Evolutionary conservation across 257 asterid genomes (phyloP).

Genomic region (Handroanthus guayacan): DNA sequence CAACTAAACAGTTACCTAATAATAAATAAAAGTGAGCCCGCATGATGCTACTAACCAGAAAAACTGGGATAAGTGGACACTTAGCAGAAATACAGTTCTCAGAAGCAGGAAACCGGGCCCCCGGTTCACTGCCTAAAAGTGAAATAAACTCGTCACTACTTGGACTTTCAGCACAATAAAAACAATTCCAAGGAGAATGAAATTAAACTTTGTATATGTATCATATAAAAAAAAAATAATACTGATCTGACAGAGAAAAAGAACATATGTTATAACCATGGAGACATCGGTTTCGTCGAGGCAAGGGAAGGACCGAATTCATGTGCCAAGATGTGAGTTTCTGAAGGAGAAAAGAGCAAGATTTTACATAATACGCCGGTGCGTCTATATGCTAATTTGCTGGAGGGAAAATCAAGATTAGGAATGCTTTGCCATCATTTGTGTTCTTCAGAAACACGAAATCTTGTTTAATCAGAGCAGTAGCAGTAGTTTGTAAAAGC

Average conservation of each 20-base stretch:
- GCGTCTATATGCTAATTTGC: slow-evolving; percentile 65
- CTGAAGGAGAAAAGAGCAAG: slow-evolving; percentile 63
- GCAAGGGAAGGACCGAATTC: slow-evolving; percentile 34
- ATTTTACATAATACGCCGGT: slow-evolving; percentile 57
- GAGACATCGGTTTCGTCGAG: slow-evolving; percentile 41
- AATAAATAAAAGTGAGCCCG: slow-evolving; percentile 27
- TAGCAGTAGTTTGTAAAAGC: slow-evolving; percentile 11
- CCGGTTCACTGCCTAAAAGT: slow-evolving; percentile 45
- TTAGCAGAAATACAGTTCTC: slow-evolving; percentile 33
- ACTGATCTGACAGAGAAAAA: slow-evolving; percentile 9
- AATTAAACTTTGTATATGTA: slow-evolving; percentile 5
- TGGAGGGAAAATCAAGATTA: slow-evolving; percentile 56
- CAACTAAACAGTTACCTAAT: slow-evolving; percentile 8
- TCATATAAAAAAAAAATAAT: slow-evolving; percentile 4
- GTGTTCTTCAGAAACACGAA: no score
- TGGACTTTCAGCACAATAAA: slow-evolving; percentile 35
- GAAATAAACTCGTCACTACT: slow-evolving; percentile 23
- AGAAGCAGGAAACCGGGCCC: slow-evolving; percentile 53
- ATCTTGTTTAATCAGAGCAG: no score
- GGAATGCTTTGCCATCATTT: slow-evolving; percentile 10
- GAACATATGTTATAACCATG: slow-evolving; percentile 37
- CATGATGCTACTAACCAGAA: slow-evolving; percentile 40
- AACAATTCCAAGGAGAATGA: slow-evolving; percentile 27
- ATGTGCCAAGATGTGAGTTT: slow-evolving; percentile 37
- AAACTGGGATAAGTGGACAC: slow-evolving; percentile 41